phyloP scores from a whole-genome alignment of 1,139 yeast species.

The Pichia inconspicua region DNA sequence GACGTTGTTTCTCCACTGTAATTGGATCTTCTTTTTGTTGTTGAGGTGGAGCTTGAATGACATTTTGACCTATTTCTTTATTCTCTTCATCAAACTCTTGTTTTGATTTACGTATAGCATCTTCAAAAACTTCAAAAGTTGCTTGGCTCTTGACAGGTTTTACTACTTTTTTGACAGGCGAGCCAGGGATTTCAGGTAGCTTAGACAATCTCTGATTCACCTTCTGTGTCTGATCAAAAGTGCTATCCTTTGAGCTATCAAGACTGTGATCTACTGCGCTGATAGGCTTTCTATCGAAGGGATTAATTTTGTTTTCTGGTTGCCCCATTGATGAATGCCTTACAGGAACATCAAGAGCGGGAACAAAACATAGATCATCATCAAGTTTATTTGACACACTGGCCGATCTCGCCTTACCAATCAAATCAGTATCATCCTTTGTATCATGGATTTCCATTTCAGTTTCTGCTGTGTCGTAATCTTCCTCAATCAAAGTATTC shows the following conservation, averaged over 20 bases:
- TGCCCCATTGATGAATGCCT: conserved; percentile 1
- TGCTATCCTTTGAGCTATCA: conserved; percentile 11
- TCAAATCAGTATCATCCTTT: neutral
- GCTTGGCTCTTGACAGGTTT: conserved; percentile 16
- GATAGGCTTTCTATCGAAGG: neutral
- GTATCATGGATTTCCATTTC: conserved; percentile 1
- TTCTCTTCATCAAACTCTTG: conserved; percentile 13
- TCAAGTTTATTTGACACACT: conserved; percentile 15
- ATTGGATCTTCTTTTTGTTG: neutral
- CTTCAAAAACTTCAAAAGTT: conserved; percentile 21
- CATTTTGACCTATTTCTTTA: neutral
- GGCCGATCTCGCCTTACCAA: conserved; percentile 14
- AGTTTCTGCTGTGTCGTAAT: conserved; percentile 24
- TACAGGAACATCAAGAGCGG: neutral
- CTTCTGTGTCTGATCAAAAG: conserved; percentile 19
- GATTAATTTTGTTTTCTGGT: neutral
- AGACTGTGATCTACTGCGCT: neutral
- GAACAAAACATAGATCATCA: conserved; percentile 21
- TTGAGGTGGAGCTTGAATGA: neutral
- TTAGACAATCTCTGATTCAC: conserved; percentile 19
- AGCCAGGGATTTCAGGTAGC: conserved; percentile 30
- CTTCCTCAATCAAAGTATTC: conserved; percentile 13
- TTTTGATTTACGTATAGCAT: conserved; percentile 13
- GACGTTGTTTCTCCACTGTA: conserved; percentile 19
- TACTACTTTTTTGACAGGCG: conserved; percentile 26